phyloP scores from a whole-genome alignment of 495 filamentous ascomycete genomes.

The Astrothelium subdiscretum region DNA sequence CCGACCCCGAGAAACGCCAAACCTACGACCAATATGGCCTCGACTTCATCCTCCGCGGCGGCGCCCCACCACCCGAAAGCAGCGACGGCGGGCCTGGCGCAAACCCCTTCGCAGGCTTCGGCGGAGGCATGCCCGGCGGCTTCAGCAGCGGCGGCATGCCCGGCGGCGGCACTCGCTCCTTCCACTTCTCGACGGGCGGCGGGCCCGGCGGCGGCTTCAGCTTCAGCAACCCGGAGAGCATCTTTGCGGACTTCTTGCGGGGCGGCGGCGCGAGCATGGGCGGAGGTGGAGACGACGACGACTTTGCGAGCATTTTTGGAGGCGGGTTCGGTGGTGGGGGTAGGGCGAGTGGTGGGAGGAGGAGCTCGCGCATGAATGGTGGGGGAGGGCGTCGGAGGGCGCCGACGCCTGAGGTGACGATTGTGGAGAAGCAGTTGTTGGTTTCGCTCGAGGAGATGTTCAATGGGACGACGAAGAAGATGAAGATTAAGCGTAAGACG shows the following conservation, averaged over 20 bases:
- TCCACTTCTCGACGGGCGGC: slow-evolving; percentile 59
- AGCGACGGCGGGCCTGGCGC: slow-evolving; percentile 35
- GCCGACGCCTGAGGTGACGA: slow-evolving; percentile 53
- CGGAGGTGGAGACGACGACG: slow-evolving; percentile 38
- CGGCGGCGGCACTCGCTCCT: slow-evolving; percentile 43
- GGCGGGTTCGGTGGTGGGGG: slow-evolving; percentile 27
- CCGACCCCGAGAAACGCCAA: slow-evolving; percentile 93
- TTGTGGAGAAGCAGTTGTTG: slow-evolving; percentile 72
- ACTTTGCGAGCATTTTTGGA: slow-evolving; percentile 37
- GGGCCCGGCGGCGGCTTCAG: slow-evolving; percentile 50
- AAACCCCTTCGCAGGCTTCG: slow-evolving; percentile 32
- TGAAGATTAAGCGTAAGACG: slow-evolving; percentile 92
- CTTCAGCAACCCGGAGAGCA: slow-evolving; percentile 71
- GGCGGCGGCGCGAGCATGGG: slow-evolving; percentile 38
- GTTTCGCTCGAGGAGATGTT: slow-evolving; percentile 81
- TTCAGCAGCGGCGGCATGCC: too few species aligned
- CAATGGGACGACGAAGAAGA: slow-evolving; percentile 78
- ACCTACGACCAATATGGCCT: slow-evolving; percentile 91
- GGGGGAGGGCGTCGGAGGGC: slow-evolving; percentile 14
- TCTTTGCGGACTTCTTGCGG: slow-evolving; percentile 73
- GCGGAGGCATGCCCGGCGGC: slow-evolving; percentile 46
- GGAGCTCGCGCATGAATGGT: slow-evolving; percentile 17
- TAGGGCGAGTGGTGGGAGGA: slow-evolving; percentile 27
- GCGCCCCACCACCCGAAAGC: slow-evolving; percentile 49
- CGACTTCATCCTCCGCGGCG: slow-evolving; percentile 77